Conservation (phyloP, 352 stramenopile species). For the Phytophthora tubulina region DNA sequence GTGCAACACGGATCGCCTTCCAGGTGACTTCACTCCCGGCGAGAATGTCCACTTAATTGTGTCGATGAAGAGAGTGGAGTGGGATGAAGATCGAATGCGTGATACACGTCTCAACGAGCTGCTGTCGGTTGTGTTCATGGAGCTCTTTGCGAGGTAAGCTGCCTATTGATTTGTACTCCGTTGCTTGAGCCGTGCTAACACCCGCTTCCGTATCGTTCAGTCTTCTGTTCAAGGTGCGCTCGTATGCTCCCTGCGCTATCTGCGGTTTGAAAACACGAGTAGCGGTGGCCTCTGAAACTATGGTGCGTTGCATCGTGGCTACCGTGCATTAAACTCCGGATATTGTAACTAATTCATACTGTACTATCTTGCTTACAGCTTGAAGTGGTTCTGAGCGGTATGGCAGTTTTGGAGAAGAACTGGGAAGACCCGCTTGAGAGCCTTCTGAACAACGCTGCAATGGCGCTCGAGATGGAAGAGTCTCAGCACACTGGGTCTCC, state of each 20-base stretch:
- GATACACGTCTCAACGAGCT: slow-evolving; percentile 88
- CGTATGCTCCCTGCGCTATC: slow-evolving; percentile 85
- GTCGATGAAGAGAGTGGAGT: slow-evolving; percentile 89
- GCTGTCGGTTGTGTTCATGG: slow-evolving; percentile 87
- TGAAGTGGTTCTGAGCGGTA: slow-evolving; percentile 86
- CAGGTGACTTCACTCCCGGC: slow-evolving; percentile 71
- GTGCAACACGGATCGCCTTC: slow-evolving; percentile 86
- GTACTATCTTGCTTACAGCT: slow-evolving; percentile 60
- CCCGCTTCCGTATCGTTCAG: slow-evolving; percentile 36
- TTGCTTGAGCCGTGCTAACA: background rate
- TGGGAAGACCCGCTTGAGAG: slow-evolving; percentile 57
- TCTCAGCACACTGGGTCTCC: slow-evolving; percentile 19
- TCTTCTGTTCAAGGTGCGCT: slow-evolving; percentile 56
- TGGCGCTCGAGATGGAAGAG: slow-evolving; percentile 51
- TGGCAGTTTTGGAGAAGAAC: slow-evolving; percentile 75
- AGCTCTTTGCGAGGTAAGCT: slow-evolving; percentile 81
- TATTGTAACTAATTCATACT: slow-evolving; percentile 1
- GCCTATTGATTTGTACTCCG: background rate
- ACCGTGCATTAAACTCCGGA: background rate
- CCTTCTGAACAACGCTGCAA: slow-evolving; percentile 56
- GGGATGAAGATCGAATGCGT: slow-evolving; percentile 89
- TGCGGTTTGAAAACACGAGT: slow-evolving; percentile 84
- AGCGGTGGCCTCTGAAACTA: slow-evolving; percentile 81
- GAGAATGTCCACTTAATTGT: slow-evolving; percentile 89
- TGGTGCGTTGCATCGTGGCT: slow-evolving; percentile 48